A percentile compares a stretch with the other conserved stretches of the same genome.
phyloP scores from a whole-genome alignment of 2,329 filamentous ascomycete genomes.

The Alternaria sp. region DNA sequence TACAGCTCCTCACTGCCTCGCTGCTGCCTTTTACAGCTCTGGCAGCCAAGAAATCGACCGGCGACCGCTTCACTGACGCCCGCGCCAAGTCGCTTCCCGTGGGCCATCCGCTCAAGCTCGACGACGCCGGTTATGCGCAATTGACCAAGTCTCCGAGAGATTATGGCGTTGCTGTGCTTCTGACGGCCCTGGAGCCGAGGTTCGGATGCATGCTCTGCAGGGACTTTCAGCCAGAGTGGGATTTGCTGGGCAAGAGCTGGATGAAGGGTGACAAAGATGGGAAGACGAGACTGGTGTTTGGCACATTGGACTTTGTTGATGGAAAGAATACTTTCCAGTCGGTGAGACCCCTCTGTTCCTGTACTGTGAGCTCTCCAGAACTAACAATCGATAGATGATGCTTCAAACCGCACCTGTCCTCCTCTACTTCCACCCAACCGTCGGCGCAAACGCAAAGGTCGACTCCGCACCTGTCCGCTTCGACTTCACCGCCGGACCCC shows the following conservation, averaged over 20 bases:
- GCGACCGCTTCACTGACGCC: slow-evolving; percentile 74
- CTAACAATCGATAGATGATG: slow-evolving; percentile 68
- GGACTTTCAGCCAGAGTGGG: slow-evolving; percentile 95
- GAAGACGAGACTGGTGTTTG: slow-evolving; percentile 77
- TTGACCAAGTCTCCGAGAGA: slow-evolving; percentile 80
- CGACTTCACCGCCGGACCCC: slow-evolving; percentile 80
- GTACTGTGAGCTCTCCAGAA: rapidly evolving
- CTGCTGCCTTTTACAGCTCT: slow-evolving; percentile 67
- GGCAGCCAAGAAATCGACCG: slow-evolving; percentile 67
- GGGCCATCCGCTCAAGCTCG: slow-evolving; percentile 73
- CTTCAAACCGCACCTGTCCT: slow-evolving; percentile 94
- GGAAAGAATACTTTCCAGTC: slow-evolving; percentile 86
- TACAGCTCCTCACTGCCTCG: slow-evolving; percentile 67
- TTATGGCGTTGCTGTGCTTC: slow-evolving; percentile 79
- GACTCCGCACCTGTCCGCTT: slow-evolving; percentile 75
- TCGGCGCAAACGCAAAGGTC: slow-evolving; percentile 76
- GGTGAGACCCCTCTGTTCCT: slow-evolving; percentile 58
- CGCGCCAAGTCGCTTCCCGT: slow-evolving; percentile 70
- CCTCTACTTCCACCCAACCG: slow-evolving; percentile 83
- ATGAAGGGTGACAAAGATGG: slow-evolving; percentile 78
- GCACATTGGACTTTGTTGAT: slow-evolving; percentile 84
- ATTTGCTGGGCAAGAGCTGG: slow-evolving; percentile 86
- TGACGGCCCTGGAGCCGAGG: slow-evolving; percentile 83
- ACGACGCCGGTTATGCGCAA: slow-evolving; percentile 75
- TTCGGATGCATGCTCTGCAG: slow-evolving; percentile 87